Evolutionary conservation across 441 rosid species (phyloP).

Genomic region (Pelargonium cotyledonis): DNA sequence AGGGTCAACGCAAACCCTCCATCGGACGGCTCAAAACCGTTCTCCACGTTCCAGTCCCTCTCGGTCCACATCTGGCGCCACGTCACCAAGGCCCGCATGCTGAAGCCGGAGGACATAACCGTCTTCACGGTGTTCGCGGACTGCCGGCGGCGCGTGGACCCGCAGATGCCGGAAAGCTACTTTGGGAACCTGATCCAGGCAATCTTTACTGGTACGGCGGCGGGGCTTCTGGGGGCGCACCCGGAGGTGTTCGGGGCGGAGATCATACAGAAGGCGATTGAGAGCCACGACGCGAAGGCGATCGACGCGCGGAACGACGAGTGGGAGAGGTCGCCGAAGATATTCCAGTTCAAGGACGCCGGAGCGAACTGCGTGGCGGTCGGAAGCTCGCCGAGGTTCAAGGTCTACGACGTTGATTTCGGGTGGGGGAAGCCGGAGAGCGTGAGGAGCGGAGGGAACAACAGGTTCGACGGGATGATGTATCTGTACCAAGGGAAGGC

Average conservation of each 20-base stretch:
- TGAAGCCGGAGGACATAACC: constrained; percentile 69
- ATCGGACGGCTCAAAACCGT: constrained; percentile 52
- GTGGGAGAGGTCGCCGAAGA: constrained; percentile 76
- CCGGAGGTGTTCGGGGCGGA: constrained; percentile 72
- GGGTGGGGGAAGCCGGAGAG: constrained; percentile 85
- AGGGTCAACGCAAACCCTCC: constrained; percentile 36
- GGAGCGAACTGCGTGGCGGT: constrained; percentile 80
- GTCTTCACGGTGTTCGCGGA: constrained; percentile 81
- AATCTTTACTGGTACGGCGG: constrained; percentile 71
- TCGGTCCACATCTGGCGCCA: constrained; percentile 82
- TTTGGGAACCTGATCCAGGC: constrained; percentile 90
- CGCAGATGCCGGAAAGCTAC: constrained; percentile 70
- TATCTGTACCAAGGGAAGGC: constrained; percentile 77
- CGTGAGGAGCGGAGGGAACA: constrained; percentile 75
- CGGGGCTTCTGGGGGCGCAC: constrained; percentile 43
- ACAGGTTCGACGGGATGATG: constrained; percentile 91
- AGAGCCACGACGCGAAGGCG: constrained; percentile 52
- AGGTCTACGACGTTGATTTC: constrained; percentile 79
- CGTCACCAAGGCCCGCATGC: constrained; percentile 66
- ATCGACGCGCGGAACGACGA: constrained; percentile 65
- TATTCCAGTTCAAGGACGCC: constrained; percentile 75
- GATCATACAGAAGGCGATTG: constrained; percentile 61
- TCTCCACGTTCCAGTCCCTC: constrained; percentile 85
- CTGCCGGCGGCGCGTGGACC: constrained; percentile 78
- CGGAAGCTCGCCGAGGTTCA: constrained; percentile 92